phyloP scores from a whole-genome alignment of 1,139 yeast genomes.

The Pichia norvegensis region DNA sequence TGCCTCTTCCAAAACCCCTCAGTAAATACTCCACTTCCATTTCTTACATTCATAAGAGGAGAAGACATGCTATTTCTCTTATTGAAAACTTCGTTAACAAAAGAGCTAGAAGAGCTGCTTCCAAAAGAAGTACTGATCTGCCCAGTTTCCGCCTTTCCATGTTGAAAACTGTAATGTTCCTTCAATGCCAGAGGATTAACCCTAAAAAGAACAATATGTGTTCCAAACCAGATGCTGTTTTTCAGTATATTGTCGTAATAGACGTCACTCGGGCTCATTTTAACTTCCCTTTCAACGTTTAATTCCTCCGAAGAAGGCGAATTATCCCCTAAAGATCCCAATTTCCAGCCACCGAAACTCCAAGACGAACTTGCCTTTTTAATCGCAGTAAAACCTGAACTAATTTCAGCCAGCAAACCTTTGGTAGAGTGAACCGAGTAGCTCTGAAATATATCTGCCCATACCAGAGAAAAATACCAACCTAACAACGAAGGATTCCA shows the following conservation, averaged over 20 bases:
- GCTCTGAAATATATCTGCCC: constrained; percentile 54
- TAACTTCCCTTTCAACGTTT: background rate
- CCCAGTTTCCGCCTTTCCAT: constrained; percentile 8
- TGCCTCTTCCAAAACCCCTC: constrained; percentile 19
- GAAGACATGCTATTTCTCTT: constrained; percentile 8
- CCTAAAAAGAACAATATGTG: constrained; percentile 53
- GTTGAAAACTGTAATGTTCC: constrained; percentile 13
- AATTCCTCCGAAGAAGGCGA: constrained; percentile 2
- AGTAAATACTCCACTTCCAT: constrained; percentile 13
- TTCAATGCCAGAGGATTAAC: constrained; percentile 24
- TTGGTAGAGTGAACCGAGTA: constrained; percentile 24
- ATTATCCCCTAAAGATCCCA: constrained; percentile 1
- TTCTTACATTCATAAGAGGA: constrained; percentile 7
- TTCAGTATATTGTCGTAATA: constrained; percentile 29
- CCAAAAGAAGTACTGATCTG: background rate
- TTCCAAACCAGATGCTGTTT: constrained; percentile 54
- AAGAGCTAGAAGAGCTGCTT: background rate
- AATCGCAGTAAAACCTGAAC: constrained; percentile 38
- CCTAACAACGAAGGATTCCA: constrained; percentile 65
- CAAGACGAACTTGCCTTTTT: constrained; percentile 40
- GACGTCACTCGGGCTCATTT: constrained; percentile 9
- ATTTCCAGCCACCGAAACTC: constrained; percentile 26
- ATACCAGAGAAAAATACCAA: constrained; percentile 67
- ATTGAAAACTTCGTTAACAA: constrained; percentile 8
- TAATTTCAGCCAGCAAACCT: constrained; percentile 22